A percentile compares a stretch with the other conserved stretches of the same genome.
Conservation (phyloP, 371 early-diverging fungal genomes). For the Actinomucor elegans region DNA sequence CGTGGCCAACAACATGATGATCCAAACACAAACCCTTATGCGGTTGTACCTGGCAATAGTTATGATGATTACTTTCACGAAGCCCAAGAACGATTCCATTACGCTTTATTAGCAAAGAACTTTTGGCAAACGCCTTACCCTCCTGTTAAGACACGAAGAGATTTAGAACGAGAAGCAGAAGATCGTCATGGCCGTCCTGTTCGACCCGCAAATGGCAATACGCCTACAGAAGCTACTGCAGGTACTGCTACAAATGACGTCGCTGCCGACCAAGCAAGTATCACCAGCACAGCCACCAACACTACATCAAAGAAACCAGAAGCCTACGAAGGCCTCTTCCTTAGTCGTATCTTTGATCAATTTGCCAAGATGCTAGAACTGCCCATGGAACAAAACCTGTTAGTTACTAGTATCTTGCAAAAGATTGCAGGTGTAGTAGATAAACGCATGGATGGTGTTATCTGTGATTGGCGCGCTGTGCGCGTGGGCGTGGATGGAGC, state of each 20-base stretch:
- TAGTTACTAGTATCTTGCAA: slow-evolving; percentile 50
- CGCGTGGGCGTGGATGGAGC: slow-evolving; percentile 46
- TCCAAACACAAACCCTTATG: slow-evolving; percentile 9
- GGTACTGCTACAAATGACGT: neutral
- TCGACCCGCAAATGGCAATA: slow-evolving; percentile 22
- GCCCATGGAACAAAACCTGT: slow-evolving; percentile 46
- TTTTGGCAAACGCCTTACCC: slow-evolving; percentile 54
- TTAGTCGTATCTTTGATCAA: slow-evolving; percentile 46
- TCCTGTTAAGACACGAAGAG: slow-evolving; percentile 36
- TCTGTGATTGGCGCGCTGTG: slow-evolving; percentile 51
- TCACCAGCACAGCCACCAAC: slow-evolving; percentile 12
- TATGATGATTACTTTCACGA: slow-evolving; percentile 57
- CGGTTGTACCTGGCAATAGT: slow-evolving; percentile 48
- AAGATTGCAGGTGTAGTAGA: slow-evolving; percentile 51
- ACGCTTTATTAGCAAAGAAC: slow-evolving; percentile 45
- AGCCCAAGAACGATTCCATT: slow-evolving; percentile 51
- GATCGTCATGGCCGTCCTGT: slow-evolving; percentile 40
- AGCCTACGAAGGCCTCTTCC: slow-evolving; percentile 47
- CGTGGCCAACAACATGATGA: slow-evolving; percentile 8
- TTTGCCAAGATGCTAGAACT: slow-evolving; percentile 46
- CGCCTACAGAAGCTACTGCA: slow-evolving; percentile 13
- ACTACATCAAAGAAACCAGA: slow-evolving; percentile 19
- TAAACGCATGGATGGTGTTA: slow-evolving; percentile 48
- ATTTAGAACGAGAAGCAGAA: slow-evolving; percentile 42
- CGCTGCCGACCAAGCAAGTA: slow-evolving; percentile 19